A percentile compares a stretch with the other conserved stretches of the same genome.
These are phyloP conservation scores for Nepenthes gracilis DNA, from an alignment of 148 eudicot genomes.

Conservation along the genomic window DNA sequence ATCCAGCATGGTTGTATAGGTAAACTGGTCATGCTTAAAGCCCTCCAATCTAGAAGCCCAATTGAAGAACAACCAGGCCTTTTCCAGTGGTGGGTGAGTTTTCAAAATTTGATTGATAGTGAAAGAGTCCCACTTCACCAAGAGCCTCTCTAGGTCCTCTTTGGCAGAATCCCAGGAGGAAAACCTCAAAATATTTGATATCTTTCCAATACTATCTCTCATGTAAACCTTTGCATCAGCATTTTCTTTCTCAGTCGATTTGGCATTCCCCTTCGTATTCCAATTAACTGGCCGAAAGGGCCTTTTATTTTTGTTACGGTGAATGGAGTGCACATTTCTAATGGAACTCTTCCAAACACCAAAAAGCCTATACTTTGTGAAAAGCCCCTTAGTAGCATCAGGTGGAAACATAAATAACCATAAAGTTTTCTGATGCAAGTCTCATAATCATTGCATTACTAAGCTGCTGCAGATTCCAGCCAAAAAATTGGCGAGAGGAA, in stretches of 20 bases:
- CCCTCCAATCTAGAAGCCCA: slow-evolving; percentile 50
- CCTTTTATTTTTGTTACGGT: slow-evolving; percentile 11
- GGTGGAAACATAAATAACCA: slow-evolving; percentile 24
- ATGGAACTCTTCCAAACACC: slow-evolving; percentile 5
- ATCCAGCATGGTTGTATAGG: slow-evolving; percentile 86
- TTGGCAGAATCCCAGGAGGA: slow-evolving; percentile 66
- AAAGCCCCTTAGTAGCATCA: slow-evolving; percentile 9
- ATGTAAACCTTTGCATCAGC: slow-evolving; percentile 35
- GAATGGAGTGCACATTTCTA: slow-evolving; percentile 13
- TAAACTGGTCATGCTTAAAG: slow-evolving; percentile 72
- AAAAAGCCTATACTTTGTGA: slow-evolving; percentile 4
- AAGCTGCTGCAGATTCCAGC: too few relatives aligned
- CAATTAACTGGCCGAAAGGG: slow-evolving; percentile 8
- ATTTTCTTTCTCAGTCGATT: slow-evolving; percentile 15
- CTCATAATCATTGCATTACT: not conserved
- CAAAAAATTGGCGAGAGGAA: too few relatives aligned
- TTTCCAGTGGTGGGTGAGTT: slow-evolving; percentile 87
- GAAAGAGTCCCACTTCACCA: slow-evolving; percentile 73
- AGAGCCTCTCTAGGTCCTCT: slow-evolving; percentile 31
- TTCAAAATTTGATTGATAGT: slow-evolving; percentile 75
- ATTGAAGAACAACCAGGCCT: slow-evolving; percentile 79
- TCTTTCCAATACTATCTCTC: slow-evolving; percentile 32
- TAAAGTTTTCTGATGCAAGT: not conserved
- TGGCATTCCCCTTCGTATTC: slow-evolving; percentile 13
- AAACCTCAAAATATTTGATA: slow-evolving; percentile 51